phyloP scores from a whole-genome alignment of 805 yeast species.

The Dipodascus geniculatus region DNA sequence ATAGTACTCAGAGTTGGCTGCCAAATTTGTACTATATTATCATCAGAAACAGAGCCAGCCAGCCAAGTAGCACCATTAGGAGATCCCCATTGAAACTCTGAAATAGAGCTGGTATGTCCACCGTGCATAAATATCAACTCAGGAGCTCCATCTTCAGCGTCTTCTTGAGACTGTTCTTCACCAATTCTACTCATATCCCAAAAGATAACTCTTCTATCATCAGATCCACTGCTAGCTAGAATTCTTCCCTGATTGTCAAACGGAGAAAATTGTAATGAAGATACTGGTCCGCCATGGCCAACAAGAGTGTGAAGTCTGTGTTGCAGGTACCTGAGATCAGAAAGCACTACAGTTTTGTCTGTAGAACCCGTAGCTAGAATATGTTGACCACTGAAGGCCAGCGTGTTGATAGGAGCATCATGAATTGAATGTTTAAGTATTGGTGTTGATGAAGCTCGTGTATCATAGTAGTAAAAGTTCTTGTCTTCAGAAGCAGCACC shows the following conservation, averaged over 20 bases:
- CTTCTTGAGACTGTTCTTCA: slow-evolving; percentile 75
- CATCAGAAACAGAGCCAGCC: slow-evolving; percentile 62
- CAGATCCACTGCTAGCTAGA: slow-evolving; percentile 58
- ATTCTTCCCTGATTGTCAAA: slow-evolving; percentile 50
- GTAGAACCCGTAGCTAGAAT: slow-evolving; percentile 68
- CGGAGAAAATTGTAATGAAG: slow-evolving; percentile 68
- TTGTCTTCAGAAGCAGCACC: slow-evolving; percentile 66
- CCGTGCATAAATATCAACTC: slow-evolving; percentile 88
- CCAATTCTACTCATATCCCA: slow-evolving; percentile 80
- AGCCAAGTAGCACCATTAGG: slow-evolving; percentile 38
- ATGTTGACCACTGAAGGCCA: slow-evolving; percentile 47
- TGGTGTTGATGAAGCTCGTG: slow-evolving; percentile 32
- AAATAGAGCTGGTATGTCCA: slow-evolving; percentile 64
- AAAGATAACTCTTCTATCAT: slow-evolving; percentile 63
- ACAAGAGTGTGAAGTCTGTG: slow-evolving; percentile 50
- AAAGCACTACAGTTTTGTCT: slow-evolving; percentile 59
- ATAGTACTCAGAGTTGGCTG: slow-evolving; percentile 41
- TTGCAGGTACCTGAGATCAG: slow-evolving; percentile 59
- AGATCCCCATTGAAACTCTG: slow-evolving; percentile 56
- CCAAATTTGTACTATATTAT: slow-evolving; percentile 67
- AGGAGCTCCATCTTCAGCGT: slow-evolving; percentile 84
- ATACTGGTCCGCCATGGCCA: slow-evolving; percentile 67
- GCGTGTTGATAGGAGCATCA: slow-evolving; percentile 52
- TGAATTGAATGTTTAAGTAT: slow-evolving; percentile 35
- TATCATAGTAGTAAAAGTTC: slow-evolving; percentile 49